Conservation (phyloP, 163 green algal genomes). For the Scenedesmus sp. region DNA sequence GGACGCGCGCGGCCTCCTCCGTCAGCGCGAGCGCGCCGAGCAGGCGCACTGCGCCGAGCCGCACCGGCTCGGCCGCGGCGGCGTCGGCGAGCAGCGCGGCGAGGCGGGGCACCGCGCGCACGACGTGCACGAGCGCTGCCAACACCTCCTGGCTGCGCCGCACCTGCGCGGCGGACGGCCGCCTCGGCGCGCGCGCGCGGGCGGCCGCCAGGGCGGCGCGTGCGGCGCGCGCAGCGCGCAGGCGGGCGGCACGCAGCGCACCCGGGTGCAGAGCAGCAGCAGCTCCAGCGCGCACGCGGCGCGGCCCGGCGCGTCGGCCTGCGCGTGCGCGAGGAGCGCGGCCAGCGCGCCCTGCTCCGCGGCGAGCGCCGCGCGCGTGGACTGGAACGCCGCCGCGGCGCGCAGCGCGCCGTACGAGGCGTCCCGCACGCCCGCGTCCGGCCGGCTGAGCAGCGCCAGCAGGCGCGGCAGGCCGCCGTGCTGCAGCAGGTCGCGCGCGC, state of each 20-base stretch:
- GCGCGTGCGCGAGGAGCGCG: slow-evolving; percentile 49
- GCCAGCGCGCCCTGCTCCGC: slow-evolving; percentile 34
- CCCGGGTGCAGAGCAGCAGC: slow-evolving; percentile 58
- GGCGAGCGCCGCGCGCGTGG: slow-evolving; percentile 40
- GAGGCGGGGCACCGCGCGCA: slow-evolving; percentile 41
- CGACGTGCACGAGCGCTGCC: slow-evolving; percentile 43
- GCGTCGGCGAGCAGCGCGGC: slow-evolving; percentile 34
- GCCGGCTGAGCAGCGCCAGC: slow-evolving; percentile 52
- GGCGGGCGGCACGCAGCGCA: slow-evolving; percentile 4
- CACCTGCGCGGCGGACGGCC: slow-evolving; percentile 32
- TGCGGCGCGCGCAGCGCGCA: too few relatives aligned
- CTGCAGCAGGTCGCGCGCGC: slow-evolving; percentile 55
- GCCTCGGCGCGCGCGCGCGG: too few relatives aligned
- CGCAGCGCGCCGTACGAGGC: slow-evolving; percentile 54
- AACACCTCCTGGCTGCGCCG: slow-evolving; percentile 49
- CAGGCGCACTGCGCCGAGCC: slow-evolving; percentile 48
- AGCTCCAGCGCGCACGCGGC: slow-evolving; percentile 52
- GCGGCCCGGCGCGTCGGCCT: slow-evolving; percentile 46
- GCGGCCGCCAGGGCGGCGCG: too few relatives aligned
- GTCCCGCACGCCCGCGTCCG: slow-evolving; percentile 43
- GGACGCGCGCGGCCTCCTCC: slow-evolving; percentile 25
- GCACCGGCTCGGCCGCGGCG: not conserved
- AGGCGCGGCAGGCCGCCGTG: slow-evolving; percentile 52
- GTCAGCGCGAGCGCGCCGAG: slow-evolving; percentile 45
- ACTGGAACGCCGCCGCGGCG: slow-evolving; percentile 54